phyloP scores from a whole-genome alignment of 768 basidiomycete genomes.

The Pisolithus microcarpus region DNA sequence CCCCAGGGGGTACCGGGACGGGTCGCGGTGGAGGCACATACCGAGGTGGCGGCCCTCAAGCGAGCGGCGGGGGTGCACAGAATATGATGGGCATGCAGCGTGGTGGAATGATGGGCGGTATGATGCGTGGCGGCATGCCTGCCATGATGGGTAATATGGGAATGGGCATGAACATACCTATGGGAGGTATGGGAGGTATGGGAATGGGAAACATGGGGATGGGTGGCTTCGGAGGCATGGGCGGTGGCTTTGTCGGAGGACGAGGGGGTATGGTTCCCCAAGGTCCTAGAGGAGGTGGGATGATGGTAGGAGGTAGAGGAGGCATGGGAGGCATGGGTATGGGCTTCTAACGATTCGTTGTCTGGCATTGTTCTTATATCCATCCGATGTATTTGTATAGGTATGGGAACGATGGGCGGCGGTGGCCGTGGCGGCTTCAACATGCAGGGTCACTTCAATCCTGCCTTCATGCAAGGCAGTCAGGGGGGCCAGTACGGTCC shows the following conservation, averaged over 20 bases:
- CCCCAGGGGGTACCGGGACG: constrained; percentile 21
- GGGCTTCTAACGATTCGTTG: constrained; percentile 23
- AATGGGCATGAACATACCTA: constrained; percentile 32
- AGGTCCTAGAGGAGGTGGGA: constrained; percentile 38
- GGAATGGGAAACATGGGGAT: constrained; percentile 35
- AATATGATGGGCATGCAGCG: constrained; percentile 17
- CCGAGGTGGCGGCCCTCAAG: constrained; percentile 28
- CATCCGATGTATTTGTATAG: constrained; percentile 31
- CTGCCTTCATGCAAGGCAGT: constrained; percentile 56
- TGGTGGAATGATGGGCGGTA: constrained; percentile 27
- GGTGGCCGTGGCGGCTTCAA: constrained; percentile 44
- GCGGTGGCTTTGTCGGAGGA: constrained; percentile 35
- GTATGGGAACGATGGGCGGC: constrained; percentile 48
- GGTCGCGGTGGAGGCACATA: constrained; percentile 36
- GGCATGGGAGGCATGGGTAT: constrained; percentile 45
- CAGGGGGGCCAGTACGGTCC: constrained; percentile 32
- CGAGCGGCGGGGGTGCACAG: constrained; percentile 32
- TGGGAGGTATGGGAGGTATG: constrained; percentile 31
- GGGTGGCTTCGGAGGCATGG: constrained; percentile 37
- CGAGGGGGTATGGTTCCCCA: constrained; percentile 51
- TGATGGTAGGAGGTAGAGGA: constrained; percentile 41
- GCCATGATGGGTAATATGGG: constrained; percentile 23
- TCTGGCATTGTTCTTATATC: constrained; percentile 24
- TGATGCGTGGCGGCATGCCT: constrained; percentile 30
- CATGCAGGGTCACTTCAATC: constrained; percentile 64